Evolutionary conservation across 1,139 yeast species (phyloP), one percentile per base, ranked within the genome.

Genomic region (Torulaspora globosa): DNA sequence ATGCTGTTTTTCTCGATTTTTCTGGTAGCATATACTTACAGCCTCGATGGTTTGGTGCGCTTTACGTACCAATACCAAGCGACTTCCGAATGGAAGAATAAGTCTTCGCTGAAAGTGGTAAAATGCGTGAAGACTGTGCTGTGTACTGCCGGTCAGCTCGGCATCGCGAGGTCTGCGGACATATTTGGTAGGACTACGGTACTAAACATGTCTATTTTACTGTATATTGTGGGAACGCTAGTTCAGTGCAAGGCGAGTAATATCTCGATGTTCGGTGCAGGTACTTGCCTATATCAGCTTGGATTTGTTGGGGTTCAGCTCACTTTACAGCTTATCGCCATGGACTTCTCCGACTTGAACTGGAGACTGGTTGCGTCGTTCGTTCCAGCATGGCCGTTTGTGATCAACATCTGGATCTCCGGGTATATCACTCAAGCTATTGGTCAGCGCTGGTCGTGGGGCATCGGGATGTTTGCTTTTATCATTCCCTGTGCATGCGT

Each of bases 401-500:
- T 83, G 50, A 79, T 83, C 58, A 83, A 81, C 60, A 80, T 89
- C 27, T 83, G 89, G 89, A 71, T 81, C 40, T 67, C 79, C 18
- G 88, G 87, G 54, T 67, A 78, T 56, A 68, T 82, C 40, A 66
- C 74, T 7, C 52, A 56, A 5, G 67, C 59, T 10, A 56, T 69
- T 41, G 68, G 61, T 41, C 51, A 54, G 51, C 59, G 66, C 28
- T 82, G 90, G 90, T 70, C 74, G 41, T 82, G 80, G 76, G 80
- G 83, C 51, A 79, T 81, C 54, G 88, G 85, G 29, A 80, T 82
- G 74, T 83, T 84, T 82, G 86, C 87, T 3, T 78, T 80, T 58
- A 79, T 83, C 46, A 70, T 79, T 65, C 88, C 89, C 14, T 69
- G 79, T 14, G 63, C 76, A 11, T 72, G 80, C 59, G 55, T 82